Percentiles rank a stretch among this genome's conserved stretches.
phyloP scores from a whole-genome alignment of 2,329 filamentous ascomycete species.

The Claviceps maximensis region DNA sequence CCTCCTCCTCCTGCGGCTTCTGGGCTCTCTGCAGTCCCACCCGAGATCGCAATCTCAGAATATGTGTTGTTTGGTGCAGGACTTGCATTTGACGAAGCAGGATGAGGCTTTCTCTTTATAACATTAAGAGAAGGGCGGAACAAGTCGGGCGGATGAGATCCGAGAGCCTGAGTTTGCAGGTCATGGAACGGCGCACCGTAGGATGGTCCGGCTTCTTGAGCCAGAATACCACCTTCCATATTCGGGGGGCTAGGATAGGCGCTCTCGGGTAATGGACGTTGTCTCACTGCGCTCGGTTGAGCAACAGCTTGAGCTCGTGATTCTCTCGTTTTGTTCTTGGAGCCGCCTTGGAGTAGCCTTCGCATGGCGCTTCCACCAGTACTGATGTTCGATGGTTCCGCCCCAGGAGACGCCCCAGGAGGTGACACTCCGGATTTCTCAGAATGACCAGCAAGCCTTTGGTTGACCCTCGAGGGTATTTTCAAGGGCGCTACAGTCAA shows the following conservation, averaged over 20 bases:
- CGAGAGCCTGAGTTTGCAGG: slow-evolving; percentile 7
- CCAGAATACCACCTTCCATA: slow-evolving; percentile 14
- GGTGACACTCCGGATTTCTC: slow-evolving; percentile 7
- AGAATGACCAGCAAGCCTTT: slow-evolving; percentile 18
- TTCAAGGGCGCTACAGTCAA: slow-evolving; percentile 40
- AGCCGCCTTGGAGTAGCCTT: slow-evolving; percentile 15
- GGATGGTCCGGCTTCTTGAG: slow-evolving; percentile 9
- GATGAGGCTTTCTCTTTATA: slow-evolving; percentile 33
- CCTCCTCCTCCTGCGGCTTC: background rate
- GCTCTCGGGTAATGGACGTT: slow-evolving; percentile 8
- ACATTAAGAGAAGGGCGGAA: slow-evolving; percentile 20
- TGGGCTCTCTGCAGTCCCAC: slow-evolving; percentile 11
- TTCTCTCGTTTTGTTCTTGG: slow-evolving; percentile 3
- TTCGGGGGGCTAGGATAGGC: slow-evolving; percentile 23
- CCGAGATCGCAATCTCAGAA: slow-evolving; percentile 5
- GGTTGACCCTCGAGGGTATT: slow-evolving; percentile 38
- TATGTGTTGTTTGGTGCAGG: slow-evolving; percentile 1
- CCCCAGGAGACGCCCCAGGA: slow-evolving; percentile 16
- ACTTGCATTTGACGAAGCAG: slow-evolving; percentile 10
- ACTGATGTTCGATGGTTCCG: slow-evolving; percentile 19
- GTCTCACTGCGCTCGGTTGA: background rate
- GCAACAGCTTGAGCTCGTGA: background rate
- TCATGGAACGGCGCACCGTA: slow-evolving; percentile 3
- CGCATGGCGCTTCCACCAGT: slow-evolving; percentile 19
- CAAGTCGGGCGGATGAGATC: slow-evolving; percentile 11